Evolutionary conservation across 2,329 filamentous ascomycete species (phyloP).

Genomic region (Aaosphaeria arxii): DNA sequence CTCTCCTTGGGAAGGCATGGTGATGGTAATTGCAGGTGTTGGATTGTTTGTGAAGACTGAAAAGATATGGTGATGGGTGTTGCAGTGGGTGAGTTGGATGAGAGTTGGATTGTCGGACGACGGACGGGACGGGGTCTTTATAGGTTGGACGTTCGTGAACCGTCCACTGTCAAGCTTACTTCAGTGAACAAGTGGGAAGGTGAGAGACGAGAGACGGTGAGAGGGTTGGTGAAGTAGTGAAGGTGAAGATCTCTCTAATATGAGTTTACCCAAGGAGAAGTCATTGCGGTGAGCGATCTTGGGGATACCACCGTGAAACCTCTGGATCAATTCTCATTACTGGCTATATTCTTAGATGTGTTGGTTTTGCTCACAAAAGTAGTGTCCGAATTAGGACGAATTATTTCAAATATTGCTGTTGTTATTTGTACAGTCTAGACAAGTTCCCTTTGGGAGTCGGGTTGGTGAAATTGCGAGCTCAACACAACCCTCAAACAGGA

Average conservation of each 20-base stretch:
- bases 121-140: neutral
- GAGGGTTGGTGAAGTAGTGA: neutral
- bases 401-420: no score
- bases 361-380: no score
- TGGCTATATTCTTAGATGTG: no score
- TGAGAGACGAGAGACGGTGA: neutral
- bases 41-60: neutral
- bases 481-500: no score
- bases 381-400: no score
- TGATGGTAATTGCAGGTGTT: neutral
- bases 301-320: no score
- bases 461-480: no score
- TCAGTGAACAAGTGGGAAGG: neutral
- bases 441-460: no score
- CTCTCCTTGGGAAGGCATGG: constrained; percentile 27
- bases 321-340: no score
- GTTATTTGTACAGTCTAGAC: no score
- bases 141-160: neutral
- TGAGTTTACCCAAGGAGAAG: no score
- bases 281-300: no score
- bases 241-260: neutral
- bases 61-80: neutral
- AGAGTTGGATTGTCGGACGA: neutral
- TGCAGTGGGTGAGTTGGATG: neutral
- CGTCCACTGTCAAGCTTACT: neutral